phyloP scores from a whole-genome alignment of 345 rosid species.

The Sapria himalayana region DNA sequence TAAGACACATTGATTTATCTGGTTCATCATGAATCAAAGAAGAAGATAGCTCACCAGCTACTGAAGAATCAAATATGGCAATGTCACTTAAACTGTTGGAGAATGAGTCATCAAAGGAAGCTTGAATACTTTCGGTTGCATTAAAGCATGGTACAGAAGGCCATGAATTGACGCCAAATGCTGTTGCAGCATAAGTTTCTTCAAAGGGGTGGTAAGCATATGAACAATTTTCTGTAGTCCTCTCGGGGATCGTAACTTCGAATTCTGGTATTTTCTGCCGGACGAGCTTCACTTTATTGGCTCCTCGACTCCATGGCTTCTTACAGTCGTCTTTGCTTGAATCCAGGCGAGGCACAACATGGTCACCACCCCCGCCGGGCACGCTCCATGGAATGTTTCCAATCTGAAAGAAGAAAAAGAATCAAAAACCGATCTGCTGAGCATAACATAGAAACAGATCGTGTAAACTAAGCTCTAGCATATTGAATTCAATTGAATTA shows the following conservation, averaged over 20 bases:
- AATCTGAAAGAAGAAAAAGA: constrained; percentile 29
- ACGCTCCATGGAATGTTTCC: constrained; percentile 77
- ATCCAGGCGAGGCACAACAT: constrained; percentile 51
- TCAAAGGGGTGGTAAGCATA: constrained; percentile 15
- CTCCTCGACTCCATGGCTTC: constrained; percentile 31
- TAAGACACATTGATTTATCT: constrained; percentile 10
- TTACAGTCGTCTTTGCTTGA: constrained; percentile 24
- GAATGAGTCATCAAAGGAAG: constrained; percentile 25
- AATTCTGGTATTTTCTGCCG: constrained; percentile 21
- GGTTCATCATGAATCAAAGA: constrained; percentile 9
- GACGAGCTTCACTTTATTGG: constrained; percentile 15
- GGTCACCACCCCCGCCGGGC: constrained; percentile 46
- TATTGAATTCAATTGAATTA: background rate
- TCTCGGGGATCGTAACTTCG: constrained; percentile 19
- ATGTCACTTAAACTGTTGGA: constrained; percentile 24
- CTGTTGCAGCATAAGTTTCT: constrained; percentile 25
- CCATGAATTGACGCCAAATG: constrained; percentile 34
- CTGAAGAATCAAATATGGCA: constrained; percentile 19
- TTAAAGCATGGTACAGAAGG: constrained; percentile 23
- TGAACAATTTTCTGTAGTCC: constrained; percentile 25
- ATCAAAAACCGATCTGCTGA: constrained; percentile 1
- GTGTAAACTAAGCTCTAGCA: background rate
- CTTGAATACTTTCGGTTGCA: constrained; percentile 24
- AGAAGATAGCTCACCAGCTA: constrained; percentile 27
- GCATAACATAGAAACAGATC: background rate